These are phyloP conservation scores for Trametes cubensis DNA, from an alignment of 768 basidiomycete genomes.

Conservation along the genomic window DNA sequence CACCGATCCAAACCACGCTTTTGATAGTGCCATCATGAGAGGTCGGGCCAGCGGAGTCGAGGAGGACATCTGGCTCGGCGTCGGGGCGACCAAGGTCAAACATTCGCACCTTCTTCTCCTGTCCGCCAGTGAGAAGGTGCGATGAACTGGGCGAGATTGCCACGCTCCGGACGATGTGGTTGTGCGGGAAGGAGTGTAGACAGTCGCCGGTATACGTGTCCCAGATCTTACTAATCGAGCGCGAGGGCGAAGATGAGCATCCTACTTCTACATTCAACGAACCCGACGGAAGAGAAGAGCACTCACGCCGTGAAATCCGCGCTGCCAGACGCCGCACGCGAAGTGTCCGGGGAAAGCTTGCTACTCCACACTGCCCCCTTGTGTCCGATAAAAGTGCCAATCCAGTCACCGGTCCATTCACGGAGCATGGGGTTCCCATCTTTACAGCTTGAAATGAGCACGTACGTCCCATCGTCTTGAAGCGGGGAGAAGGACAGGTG, in stretches of 20 bases:
- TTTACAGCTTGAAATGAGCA: conserved; percentile 96
- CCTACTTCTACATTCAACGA: background rate
- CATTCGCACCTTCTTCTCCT: conserved; percentile 96
- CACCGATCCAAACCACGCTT: conserved; percentile 92
- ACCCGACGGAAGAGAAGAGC: conserved; percentile 18
- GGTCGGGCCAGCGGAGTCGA: conserved; percentile 53
- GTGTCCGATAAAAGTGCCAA: conserved; percentile 88
- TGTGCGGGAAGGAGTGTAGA: conserved; percentile 95
- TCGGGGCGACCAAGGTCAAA: conserved; percentile 89
- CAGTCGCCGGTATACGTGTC: conserved; percentile 87
- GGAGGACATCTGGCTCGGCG: conserved; percentile 82
- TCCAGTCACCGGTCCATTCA: conserved; percentile 99
- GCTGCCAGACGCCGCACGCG: conserved; percentile 88
- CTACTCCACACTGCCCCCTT: conserved; percentile 98
- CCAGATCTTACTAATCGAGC: conserved; percentile 81
- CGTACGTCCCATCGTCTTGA: conserved; percentile 81
- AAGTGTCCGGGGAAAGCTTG: conserved; percentile 84
- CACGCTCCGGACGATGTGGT: conserved; percentile 96
- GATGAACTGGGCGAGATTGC: conserved; percentile 74
- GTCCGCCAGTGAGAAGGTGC: conserved; percentile 86
- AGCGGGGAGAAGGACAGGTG: conserved; percentile 91
- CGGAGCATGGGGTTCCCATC: conserved; percentile 98
- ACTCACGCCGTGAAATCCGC: conserved; percentile 97
- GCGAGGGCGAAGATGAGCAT: conserved; percentile 19
- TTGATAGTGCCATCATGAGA: conserved; percentile 91